phyloP scores from a whole-genome alignment of 1,284 basidiomycete species.

The Athelia psychrophila region DNA sequence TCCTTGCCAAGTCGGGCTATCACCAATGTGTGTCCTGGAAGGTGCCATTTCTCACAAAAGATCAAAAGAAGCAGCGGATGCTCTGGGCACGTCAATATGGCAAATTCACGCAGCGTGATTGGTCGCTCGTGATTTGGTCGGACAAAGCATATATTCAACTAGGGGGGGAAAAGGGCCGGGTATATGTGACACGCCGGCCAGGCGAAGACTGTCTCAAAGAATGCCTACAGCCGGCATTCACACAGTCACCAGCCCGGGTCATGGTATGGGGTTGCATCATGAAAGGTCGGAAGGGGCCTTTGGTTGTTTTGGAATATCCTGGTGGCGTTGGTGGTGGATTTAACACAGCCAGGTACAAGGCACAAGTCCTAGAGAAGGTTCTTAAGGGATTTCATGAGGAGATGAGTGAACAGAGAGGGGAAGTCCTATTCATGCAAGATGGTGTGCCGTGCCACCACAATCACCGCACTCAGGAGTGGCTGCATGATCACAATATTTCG shows the following conservation, averaged over 20 bases:
- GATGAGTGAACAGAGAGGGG: neutral
- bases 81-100: too few relatives aligned
- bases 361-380: conserved; percentile 10
- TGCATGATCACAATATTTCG: conserved; percentile 10
- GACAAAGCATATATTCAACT: conserved; percentile 6
- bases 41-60: too few relatives aligned
- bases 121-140: neutral
- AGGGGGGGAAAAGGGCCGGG: conserved; percentile 5
- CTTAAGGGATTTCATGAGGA: conserved; percentile 4
- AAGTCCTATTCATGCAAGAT: conserved; percentile 15
- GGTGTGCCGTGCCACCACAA: conserved; percentile 11
- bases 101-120: too few relatives aligned
- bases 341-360: neutral
- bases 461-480: conserved; percentile 9
- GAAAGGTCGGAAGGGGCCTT: conserved; percentile 13
- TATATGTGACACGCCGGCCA: conserved; percentile 3
- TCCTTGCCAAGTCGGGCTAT: too few relatives aligned
- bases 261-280: conserved; percentile 17
- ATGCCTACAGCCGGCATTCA: conserved; percentile 11
- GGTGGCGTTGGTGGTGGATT: too few relatives aligned
- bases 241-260: conserved; percentile 10
- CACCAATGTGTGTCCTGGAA: too few relatives aligned
- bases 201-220: conserved; percentile 6
- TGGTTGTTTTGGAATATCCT: conserved; percentile 10
- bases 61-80: too few relatives aligned